A percentile compares a stretch with the other conserved stretches of the same genome.
Evolutionary conservation across 202 grass and related monocot species (phyloP).

Genomic region (Musa balbisiana): DNA sequence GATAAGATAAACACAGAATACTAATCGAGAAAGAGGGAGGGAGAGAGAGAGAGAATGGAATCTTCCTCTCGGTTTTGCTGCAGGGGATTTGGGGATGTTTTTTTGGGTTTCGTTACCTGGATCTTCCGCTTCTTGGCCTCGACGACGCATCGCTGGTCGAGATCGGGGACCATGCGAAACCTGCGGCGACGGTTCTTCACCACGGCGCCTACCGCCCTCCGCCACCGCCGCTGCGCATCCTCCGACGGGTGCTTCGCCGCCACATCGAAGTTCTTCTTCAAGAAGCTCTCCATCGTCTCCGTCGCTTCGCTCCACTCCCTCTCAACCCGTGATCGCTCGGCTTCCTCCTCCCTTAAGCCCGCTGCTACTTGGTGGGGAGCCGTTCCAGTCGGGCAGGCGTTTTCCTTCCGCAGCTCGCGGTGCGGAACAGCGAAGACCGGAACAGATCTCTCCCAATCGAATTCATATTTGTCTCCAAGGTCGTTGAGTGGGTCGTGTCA

Average conservation of each 20-base stretch:
- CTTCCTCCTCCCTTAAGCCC: too few species aligned
- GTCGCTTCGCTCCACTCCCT: not conserved
- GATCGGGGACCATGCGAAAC: constrained; percentile 81
- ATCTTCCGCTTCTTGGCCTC: constrained; percentile 61
- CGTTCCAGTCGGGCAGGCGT: too few species aligned
- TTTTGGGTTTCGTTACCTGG: constrained; percentile 32
- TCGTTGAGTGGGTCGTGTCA: too few species aligned
- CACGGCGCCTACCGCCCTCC: constrained; percentile 57
- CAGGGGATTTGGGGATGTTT: too few species aligned
- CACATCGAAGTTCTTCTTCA: constrained; percentile 58
- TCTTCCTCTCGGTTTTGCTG: not conserved
- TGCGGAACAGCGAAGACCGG: too few species aligned
- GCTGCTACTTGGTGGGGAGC: too few species aligned
- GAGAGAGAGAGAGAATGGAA: not conserved
- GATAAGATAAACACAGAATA: not conserved
- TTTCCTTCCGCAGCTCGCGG: too few species aligned
- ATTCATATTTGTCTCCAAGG: too few species aligned
- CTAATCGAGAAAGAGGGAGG: not conserved
- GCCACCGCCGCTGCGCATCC: constrained; percentile 76
- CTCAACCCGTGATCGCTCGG: not conserved
- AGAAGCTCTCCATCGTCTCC: constrained; percentile 34
- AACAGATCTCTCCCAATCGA: too few species aligned
- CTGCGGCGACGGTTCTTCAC: constrained; percentile 71
- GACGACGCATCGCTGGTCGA: constrained; percentile 47
- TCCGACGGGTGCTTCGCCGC: constrained; percentile 73